These are phyloP conservation scores for Polyporus tsugae DNA, from an alignment of 1,284 basidiomycete species.

Conservation along the genomic window DNA sequence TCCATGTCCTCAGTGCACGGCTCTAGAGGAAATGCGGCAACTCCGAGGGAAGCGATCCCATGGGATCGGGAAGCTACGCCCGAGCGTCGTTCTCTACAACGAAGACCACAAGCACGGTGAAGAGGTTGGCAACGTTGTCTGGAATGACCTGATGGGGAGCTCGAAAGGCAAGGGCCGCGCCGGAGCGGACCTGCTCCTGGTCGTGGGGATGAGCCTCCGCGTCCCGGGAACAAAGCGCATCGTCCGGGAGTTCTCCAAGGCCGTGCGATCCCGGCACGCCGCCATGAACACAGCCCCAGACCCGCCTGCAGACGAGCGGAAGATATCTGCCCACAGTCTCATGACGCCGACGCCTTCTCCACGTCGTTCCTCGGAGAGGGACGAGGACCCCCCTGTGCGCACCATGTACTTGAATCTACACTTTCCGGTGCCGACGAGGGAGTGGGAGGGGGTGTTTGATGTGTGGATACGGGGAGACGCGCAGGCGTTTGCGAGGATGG, in stretches of 20 bases:
- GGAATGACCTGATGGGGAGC: constrained; percentile 79
- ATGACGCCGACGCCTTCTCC: no score
- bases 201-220: constrained; percentile 90
- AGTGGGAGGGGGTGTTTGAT: constrained; percentile 94
- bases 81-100: constrained; percentile 92
- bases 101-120: constrained; percentile 90
- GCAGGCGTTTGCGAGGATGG: constrained; percentile 73
- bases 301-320: no score
- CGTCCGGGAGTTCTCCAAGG: constrained; percentile 90
- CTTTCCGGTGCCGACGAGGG: constrained; percentile 84
- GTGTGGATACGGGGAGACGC: constrained; percentile 92
- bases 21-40: constrained; percentile 80
- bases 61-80: constrained; percentile 85
- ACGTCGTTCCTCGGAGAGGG: constrained; percentile 46
- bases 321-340: no score
- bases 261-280: constrained; percentile 70
- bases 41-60: no score
- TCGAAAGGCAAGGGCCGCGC: constrained; percentile 71
- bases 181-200: constrained; percentile 86
- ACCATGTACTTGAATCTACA: constrained; percentile 90
- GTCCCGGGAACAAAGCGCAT: constrained; percentile 95
- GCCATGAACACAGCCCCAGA: no score
- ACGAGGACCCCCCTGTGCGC: constrained; percentile 66
- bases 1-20: constrained; percentile 82
- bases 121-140: constrained; percentile 82